phyloP scores from a whole-genome alignment of 2,329 filamentous ascomycete species.

The Camillea tinctor region DNA sequence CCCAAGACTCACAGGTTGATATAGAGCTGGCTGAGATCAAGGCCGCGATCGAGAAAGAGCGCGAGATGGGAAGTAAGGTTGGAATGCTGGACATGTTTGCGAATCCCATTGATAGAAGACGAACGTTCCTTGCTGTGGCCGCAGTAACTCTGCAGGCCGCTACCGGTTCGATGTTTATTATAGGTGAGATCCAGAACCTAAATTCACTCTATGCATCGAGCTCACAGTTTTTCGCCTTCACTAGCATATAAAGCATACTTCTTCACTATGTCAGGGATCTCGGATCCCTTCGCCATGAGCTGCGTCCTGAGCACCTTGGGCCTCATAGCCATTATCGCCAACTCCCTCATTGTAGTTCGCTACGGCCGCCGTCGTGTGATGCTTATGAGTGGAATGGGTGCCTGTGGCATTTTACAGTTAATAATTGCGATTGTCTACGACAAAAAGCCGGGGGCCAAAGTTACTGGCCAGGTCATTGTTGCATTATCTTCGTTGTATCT shows the following conservation, averaged over 20 bases:
- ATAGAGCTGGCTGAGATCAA: constrained; percentile 35
- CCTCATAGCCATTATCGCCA: constrained; percentile 48
- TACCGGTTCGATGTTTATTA: constrained; percentile 45
- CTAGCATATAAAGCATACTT: constrained; percentile 52
- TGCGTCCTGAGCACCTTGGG: constrained; percentile 49
- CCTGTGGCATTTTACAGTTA: constrained; percentile 50
- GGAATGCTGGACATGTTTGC: constrained; percentile 43
- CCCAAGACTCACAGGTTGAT: constrained; percentile 30
- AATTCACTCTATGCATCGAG: neutral
- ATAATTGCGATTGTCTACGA: constrained; percentile 49
- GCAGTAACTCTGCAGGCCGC: constrained; percentile 45
- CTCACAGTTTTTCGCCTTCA: constrained; percentile 3
- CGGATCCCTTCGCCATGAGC: constrained; percentile 49
- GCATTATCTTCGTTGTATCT: constrained; percentile 48
- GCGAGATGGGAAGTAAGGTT: constrained; percentile 33
- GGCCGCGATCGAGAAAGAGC: constrained; percentile 35
- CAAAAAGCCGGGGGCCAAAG: constrained; percentile 31
- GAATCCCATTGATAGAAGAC: constrained; percentile 43
- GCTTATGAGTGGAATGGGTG: constrained; percentile 44
- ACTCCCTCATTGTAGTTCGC: constrained; percentile 45
- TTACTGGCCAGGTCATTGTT: constrained; percentile 43
- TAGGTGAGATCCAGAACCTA: constrained; percentile 30
- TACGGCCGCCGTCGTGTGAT: constrained; percentile 49
- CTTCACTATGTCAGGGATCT: constrained; percentile 51
- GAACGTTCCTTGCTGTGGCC: constrained; percentile 41